phyloP scores from a whole-genome alignment of 768 basidiomycete species.

The Dacryopinax primogenitus region DNA sequence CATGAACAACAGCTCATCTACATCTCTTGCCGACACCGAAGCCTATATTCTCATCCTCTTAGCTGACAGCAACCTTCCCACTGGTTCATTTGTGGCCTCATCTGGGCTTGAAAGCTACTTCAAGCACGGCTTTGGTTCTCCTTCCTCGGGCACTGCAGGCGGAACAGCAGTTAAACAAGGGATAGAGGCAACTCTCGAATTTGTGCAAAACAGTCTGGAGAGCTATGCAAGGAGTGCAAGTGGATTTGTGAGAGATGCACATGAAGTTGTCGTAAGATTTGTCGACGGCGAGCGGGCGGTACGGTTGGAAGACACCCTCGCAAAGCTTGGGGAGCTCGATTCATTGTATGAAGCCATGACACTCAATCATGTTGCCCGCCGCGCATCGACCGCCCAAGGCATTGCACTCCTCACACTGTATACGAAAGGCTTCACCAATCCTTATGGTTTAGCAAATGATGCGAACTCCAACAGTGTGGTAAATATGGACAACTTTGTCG shows the following conservation, averaged over 20 bases:
- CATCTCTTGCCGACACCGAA: conserved; percentile 28
- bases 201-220: conserved; percentile 58
- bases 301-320: conserved; percentile 27
- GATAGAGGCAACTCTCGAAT: conserved; percentile 31
- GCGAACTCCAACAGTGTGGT: conserved; percentile 18
- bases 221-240: conserved; percentile 67
- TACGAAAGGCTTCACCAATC: conserved; percentile 60
- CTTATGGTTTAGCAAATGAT: conserved; percentile 27
- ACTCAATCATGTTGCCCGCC: conserved; percentile 74
- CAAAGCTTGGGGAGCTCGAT: conserved; percentile 46
- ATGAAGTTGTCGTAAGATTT: conserved; percentile 30
- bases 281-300: conserved; percentile 7
- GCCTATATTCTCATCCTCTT: conserved; percentile 65
- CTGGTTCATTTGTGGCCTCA: conserved; percentile 92
- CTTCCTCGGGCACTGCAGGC: background rate
- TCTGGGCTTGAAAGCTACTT: conserved; percentile 82
- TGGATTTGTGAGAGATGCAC: conserved; percentile 66
- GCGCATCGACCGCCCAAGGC: conserved; percentile 85
- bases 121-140: conserved; percentile 60
- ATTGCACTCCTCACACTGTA: conserved; percentile 83
- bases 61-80: conserved; percentile 87
- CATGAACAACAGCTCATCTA: no score
- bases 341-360: conserved; percentile 71
- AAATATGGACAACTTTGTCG: conserved; percentile 36
- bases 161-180: conserved; percentile 8